A percentile compares a stretch with the other conserved stretches of the same genome.
Evolutionary conservation across 768 basidiomycete species (phyloP).

Genomic region (Boletus tylopilopsis): DNA sequence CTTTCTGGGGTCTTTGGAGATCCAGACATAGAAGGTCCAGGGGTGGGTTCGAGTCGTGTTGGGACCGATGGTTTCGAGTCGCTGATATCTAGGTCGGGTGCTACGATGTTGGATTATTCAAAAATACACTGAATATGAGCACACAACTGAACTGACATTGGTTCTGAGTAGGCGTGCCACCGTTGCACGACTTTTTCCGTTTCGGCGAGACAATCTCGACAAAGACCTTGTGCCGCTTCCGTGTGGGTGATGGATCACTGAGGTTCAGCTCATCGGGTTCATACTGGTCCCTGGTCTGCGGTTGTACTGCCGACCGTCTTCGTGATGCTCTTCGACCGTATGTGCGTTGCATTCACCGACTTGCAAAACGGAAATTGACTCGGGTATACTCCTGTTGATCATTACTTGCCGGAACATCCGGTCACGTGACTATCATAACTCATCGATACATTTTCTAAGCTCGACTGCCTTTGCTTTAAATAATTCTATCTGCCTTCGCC

Average conservation of each 20-base stretch:
- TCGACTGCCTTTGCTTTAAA: constrained; percentile 47
- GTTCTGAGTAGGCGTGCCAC: too few relatives aligned
- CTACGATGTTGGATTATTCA: too few relatives aligned
- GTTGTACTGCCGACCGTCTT: constrained; percentile 7
- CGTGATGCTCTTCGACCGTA: constrained; percentile 31
- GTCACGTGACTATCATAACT: constrained; percentile 19
- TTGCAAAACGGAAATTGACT: not conserved
- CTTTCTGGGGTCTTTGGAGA: constrained; percentile 9
- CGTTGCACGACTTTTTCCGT: not conserved
- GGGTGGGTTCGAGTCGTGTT: not conserved
- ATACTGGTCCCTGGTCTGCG: not conserved
- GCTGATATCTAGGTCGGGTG: too few relatives aligned
- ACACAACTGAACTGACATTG: too few relatives aligned
- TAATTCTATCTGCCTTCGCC: constrained; percentile 43
- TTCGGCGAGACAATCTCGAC: constrained; percentile 28
- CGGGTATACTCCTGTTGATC: not conserved
- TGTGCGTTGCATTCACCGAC: constrained; percentile 32
- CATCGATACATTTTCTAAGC: constrained; percentile 35
- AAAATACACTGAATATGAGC: too few relatives aligned
- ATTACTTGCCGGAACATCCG: not conserved
- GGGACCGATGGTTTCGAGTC: not conserved
- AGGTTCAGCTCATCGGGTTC: not conserved
- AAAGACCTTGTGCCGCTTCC: constrained; percentile 31
- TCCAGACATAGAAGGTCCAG: not conserved
- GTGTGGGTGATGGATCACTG: constrained; percentile 12